A percentile compares a stretch with the other conserved stretches of the same genome.
Evolutionary conservation across 2,329 filamentous ascomycete genomes (phyloP).

Genomic region (Hypoxylon sp.): DNA sequence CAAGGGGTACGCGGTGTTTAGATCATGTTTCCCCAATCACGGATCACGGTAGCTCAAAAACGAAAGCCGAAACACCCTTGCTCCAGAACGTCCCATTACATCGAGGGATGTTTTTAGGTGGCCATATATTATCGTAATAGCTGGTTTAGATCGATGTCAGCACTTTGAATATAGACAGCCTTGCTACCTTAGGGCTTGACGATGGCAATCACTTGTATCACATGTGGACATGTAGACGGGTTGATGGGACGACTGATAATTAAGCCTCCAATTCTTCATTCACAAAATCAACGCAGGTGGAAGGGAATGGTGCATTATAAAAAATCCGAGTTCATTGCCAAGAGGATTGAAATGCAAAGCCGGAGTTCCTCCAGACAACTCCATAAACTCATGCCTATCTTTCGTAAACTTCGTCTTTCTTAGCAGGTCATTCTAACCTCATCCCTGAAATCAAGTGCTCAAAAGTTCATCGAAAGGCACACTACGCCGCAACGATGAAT

Average conservation of each 20-base stretch:
- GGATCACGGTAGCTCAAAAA: background rate
- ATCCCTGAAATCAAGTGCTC: conserved; percentile 44
- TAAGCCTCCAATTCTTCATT: background rate
- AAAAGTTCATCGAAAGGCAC: conserved; percentile 31
- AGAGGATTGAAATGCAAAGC: conserved; percentile 39
- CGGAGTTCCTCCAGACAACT: conserved; percentile 33
- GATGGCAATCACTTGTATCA: background rate
- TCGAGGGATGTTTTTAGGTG: background rate
- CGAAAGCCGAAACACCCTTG: conserved; percentile 11
- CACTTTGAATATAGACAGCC: background rate
- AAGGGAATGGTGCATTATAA: conserved; percentile 38
- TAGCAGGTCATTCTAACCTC: conserved; percentile 43
- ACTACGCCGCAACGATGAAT: conserved; percentile 49
- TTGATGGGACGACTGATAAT: background rate
- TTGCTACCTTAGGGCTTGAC: background rate
- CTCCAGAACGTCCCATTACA: conserved; percentile 3
- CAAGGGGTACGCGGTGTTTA: conserved; percentile 20
- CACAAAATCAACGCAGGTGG: background rate
- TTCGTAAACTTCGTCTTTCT: conserved; percentile 47
- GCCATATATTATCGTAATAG: background rate
- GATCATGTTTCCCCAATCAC: conserved; percentile 5
- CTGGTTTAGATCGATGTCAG: background rate
- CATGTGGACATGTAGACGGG: background rate
- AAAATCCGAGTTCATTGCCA: conserved; percentile 32
- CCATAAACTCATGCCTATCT: conserved; percentile 44